Percentiles rank a stretch among this genome's conserved stretches.
phyloP scores from a whole-genome alignment of 139 green algal genomes.

The Chlamydomonas eustigma region DNA sequence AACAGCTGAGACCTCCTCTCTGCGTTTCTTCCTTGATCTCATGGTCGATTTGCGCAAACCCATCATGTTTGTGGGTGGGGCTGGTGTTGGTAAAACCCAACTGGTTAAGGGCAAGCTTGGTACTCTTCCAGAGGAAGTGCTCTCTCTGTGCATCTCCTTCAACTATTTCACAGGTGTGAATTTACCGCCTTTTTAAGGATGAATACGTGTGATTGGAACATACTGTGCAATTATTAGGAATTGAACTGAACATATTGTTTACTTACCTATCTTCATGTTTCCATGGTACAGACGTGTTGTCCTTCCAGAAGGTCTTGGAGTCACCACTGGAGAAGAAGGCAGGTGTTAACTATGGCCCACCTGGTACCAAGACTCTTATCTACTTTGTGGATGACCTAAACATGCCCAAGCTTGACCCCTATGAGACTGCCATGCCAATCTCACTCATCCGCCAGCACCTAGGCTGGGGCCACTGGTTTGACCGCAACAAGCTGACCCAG shows the following conservation, averaged over 20 bases:
- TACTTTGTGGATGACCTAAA: constrained; percentile 92
- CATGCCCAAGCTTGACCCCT: constrained; percentile 85
- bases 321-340: constrained; percentile 87
- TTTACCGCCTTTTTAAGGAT: no score
- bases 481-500: constrained; percentile 81
- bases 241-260: no score
- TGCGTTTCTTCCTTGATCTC: constrained; percentile 82
- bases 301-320: constrained; percentile 78
- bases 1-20: constrained; percentile 74
- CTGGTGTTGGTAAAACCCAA: constrained; percentile 82
- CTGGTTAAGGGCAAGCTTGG: constrained; percentile 84
- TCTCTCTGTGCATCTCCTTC: constrained; percentile 73
- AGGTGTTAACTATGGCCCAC: constrained; percentile 79
- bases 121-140: constrained; percentile 61
- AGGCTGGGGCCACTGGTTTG: constrained; percentile 88
- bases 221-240: no score
- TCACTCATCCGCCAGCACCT: constrained; percentile 88
- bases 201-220: no score
- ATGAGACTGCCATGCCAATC: constrained; percentile 90
- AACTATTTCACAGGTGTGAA: constrained; percentile 87
- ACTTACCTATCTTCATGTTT: no score
- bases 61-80: constrained; percentile 89
- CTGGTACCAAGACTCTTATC: constrained; percentile 78
- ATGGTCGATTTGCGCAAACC: constrained; percentile 76
- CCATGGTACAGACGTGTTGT: constrained; percentile 35